Percentiles rank a stretch among this genome's conserved stretches.
phyloP scores from a whole-genome alignment of 1,284 basidiomycete species.

The Cryptococcus deneoformans region DNA sequence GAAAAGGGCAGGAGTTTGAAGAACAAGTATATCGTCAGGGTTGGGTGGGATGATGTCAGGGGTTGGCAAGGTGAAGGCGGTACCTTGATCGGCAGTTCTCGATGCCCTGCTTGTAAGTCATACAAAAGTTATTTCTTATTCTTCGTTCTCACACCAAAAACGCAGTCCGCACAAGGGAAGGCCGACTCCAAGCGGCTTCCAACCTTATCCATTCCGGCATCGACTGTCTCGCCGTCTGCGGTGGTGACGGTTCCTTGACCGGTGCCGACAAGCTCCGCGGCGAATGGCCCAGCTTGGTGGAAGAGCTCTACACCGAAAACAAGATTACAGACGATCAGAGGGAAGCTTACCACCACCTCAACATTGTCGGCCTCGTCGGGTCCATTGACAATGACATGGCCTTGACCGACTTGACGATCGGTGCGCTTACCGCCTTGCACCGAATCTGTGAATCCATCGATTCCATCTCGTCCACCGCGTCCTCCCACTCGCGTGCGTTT shows the following conservation, averaged over 20 bases:
- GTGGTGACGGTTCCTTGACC: conserved; percentile 93
- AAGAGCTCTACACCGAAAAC: conserved; percentile 63
- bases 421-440: conserved; percentile 90
- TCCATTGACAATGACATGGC: conserved; percentile 99
- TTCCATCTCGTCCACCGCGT: conserved; percentile 95
- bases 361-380: conserved; percentile 95
- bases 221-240: conserved; percentile 93
- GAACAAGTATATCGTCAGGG: conserved; percentile 90
- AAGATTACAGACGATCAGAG: conserved; percentile 74
- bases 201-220: conserved; percentile 96
- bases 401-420: conserved; percentile 95
- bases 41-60: conserved; percentile 97
- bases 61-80: conserved; percentile 96
- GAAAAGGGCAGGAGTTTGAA: conserved; percentile 62
- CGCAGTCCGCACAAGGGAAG: conserved; percentile 73
- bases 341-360: conserved; percentile 72
- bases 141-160: neutral
- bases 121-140: neutral
- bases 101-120: conserved; percentile 66
- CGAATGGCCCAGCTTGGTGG: conserved; percentile 86
- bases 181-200: conserved; percentile 77
- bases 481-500: conserved; percentile 94
- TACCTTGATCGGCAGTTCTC: conserved; percentile 92
- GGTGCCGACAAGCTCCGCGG: conserved; percentile 90
- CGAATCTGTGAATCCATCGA: conserved; percentile 98